Percentiles rank a stretch among this genome's conserved stretches.
phyloP scores from a whole-genome alignment of 2,329 filamentous ascomycete species.

The Fusarium paranaense region DNA sequence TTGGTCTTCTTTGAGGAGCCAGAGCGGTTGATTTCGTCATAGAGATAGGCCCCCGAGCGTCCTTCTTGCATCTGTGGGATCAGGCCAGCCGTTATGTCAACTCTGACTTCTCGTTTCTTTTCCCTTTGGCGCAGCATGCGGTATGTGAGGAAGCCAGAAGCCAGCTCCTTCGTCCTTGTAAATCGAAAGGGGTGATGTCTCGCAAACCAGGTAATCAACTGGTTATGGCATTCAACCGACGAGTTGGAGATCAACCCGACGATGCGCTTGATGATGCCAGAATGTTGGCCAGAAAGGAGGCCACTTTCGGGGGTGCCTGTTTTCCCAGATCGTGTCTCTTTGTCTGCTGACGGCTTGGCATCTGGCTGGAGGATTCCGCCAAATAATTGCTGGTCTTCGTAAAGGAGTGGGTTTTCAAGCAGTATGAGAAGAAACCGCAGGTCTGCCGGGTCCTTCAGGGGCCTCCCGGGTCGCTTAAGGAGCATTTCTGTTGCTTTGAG shows the following conservation, averaged over 20 bases:
- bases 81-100: constrained; percentile 73
- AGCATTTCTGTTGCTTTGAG: constrained; percentile 84
- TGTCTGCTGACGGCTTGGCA: constrained; percentile 5
- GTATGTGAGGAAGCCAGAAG: constrained; percentile 84
- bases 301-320: constrained; percentile 50
- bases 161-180: constrained; percentile 78
- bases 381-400: constrained; percentile 57
- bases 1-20: constrained; percentile 65
- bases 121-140: constrained; percentile 78
- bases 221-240: constrained; percentile 79
- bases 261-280: constrained; percentile 86
- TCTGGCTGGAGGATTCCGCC: constrained; percentile 54
- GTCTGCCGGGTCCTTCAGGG: constrained; percentile 75
- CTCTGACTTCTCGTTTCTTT: constrained; percentile 69
- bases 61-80: constrained; percentile 78
- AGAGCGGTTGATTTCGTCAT: constrained; percentile 76
- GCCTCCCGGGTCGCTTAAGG: constrained; percentile 81
- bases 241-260: constrained; percentile 83
- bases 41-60: constrained; percentile 76
- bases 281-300: constrained; percentile 74
- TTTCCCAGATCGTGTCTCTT: constrained; percentile 32
- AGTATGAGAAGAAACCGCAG: constrained; percentile 83
- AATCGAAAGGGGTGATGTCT: constrained; percentile 76
- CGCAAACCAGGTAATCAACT: constrained; percentile 83
- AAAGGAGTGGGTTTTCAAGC: constrained; percentile 81